Conservation (phyloP, 768 basidiomycete genomes). For the Mycena rosella region DNA sequence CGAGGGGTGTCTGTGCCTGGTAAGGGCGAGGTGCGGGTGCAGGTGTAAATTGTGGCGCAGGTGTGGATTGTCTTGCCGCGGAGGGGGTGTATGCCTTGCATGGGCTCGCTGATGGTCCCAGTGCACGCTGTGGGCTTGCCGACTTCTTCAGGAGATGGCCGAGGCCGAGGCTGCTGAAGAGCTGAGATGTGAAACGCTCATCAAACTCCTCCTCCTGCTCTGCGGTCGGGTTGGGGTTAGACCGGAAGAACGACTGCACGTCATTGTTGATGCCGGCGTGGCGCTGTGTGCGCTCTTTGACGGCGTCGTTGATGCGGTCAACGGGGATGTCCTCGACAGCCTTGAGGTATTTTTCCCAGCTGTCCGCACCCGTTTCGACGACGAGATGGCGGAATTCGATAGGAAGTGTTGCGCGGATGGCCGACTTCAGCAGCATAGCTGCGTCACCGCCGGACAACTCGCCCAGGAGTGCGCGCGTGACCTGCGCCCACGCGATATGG, state of each 20-base stretch:
- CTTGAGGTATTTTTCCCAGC: too few relatives aligned
- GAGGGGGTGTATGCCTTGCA: background rate
- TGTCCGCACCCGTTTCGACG: background rate
- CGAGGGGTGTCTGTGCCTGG: too few relatives aligned
- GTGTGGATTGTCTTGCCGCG: background rate
- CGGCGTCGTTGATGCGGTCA: conserved; percentile 6
- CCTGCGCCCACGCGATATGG: conserved; percentile 7
- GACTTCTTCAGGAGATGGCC: too few relatives aligned
- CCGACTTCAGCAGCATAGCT: conserved; percentile 6
- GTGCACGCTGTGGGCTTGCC: background rate
- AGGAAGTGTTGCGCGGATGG: conserved; percentile 5
- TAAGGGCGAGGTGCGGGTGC: too few relatives aligned
- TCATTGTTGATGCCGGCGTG: background rate
- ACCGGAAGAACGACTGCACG: too few relatives aligned
- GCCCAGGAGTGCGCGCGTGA: background rate
- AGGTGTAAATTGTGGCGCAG: too few relatives aligned
- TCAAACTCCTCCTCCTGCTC: too few relatives aligned
- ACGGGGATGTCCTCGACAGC: conserved; percentile 10
- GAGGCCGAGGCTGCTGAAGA: background rate
- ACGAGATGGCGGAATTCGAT: conserved; percentile 7
- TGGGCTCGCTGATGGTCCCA: background rate
- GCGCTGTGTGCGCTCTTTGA: background rate
- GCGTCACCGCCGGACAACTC: conserved; percentile 8
- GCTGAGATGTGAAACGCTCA: too few relatives aligned
- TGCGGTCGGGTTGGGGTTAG: too few relatives aligned